Conservation (phyloP, 805 yeast species). For the Lipomyces spencermartinsiae region DNA sequence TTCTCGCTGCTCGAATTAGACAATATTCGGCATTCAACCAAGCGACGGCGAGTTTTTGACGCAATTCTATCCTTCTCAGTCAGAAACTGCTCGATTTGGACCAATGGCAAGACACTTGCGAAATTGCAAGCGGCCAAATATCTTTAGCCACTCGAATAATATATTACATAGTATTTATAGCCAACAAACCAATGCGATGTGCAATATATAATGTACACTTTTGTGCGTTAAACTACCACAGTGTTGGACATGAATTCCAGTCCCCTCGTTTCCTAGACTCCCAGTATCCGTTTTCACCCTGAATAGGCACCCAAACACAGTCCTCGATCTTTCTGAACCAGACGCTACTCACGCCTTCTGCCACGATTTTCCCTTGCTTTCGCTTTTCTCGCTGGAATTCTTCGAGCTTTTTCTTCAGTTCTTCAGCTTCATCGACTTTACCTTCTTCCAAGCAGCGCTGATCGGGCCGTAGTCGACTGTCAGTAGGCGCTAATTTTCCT, state of each 20-base stretch:
- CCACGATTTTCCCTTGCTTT: slow-evolving; percentile 43
- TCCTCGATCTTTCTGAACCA: slow-evolving; percentile 33
- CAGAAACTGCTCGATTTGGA: too few species aligned
- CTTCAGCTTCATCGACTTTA: slow-evolving; percentile 73
- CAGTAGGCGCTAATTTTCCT: slow-evolving; percentile 76
- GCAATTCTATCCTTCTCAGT: too few species aligned
- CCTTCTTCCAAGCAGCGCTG: slow-evolving; percentile 74
- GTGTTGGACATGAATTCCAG: slow-evolving; percentile 27
- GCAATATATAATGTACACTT: not conserved
- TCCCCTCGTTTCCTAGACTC: slow-evolving; percentile 20
- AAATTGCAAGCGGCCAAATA: too few species aligned
- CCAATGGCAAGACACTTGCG: too few species aligned
- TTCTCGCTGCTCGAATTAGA: too few species aligned
- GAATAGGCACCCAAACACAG: slow-evolving; percentile 36
- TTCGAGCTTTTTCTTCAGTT: slow-evolving; percentile 69
- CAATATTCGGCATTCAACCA: too few species aligned
- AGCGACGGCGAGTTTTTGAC: too few species aligned
- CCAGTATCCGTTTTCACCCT: slow-evolving; percentile 35
- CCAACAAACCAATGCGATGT: too few species aligned
- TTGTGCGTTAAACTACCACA: slow-evolving; percentile 24
- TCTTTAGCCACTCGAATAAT: too few species aligned
- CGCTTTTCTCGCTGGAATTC: slow-evolving; percentile 82
- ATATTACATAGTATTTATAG: too few species aligned
- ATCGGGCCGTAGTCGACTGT: slow-evolving; percentile 90
- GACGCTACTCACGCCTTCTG: slow-evolving; percentile 32